Base-by-base conservation (phyloP, 164 flowering plant species). In the Vitis cinerea region DNA sequence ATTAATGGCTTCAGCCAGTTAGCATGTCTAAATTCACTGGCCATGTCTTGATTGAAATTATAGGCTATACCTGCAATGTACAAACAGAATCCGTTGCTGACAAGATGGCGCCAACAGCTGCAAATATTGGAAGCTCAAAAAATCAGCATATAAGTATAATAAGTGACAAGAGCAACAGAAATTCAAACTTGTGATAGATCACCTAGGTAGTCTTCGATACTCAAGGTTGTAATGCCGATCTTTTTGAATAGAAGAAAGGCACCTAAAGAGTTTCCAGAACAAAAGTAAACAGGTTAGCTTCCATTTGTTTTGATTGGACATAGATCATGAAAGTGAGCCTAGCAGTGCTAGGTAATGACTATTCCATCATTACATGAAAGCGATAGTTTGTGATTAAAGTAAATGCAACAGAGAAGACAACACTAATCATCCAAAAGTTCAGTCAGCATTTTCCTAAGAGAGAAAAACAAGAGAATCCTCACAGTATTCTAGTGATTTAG, bases 61-160 rank as follows among this genome's bases (percentile, higher is more conserved):
- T 61, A 2, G 16, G 12, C 59, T 54, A 27, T 72, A 84, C 88
- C 87, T 87, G 91, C 70, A 87, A 71, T 62, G 91, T 83, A 69
- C 88, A 87, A 49, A 87, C 87, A 16, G 88, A 85, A 72, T 87
- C 91, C 2, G 91, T 87, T 27, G 91, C 88, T 14, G 91, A 87
- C 37, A 87, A 68, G 68, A 87, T 87, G 15, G 88, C 84, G 52
- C 91, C 91, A 68, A 87, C 14, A 66, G 91, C 90, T 87, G 85
- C 76, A 77, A 23, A 53, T 52, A 7, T n/a, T 53, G 23, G 13
- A 54, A 76, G 23, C 58, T 64, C 44, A 51, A 44, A 59, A 15
- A 13, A 59, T 61, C 63, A 65, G 47, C 9, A 57, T n/a, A 65
- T 9, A 27, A 15, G 44, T 50, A 64, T 60, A 44, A 48, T 29